phyloP scores from a whole-genome alignment of 1,284 basidiomycete genomes.

The Filobasidium uniguttulatum region DNA sequence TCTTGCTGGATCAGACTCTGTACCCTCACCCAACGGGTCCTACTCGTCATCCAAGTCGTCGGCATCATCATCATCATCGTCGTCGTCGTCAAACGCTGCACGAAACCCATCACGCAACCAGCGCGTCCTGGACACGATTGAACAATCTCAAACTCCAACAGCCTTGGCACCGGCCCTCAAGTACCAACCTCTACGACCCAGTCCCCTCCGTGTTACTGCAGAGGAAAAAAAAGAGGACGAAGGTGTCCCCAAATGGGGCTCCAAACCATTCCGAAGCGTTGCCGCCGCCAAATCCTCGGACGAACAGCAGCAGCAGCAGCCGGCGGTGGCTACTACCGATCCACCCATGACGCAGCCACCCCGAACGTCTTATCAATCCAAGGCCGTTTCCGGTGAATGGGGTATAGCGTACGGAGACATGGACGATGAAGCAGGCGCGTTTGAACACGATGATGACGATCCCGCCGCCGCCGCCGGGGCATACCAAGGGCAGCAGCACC shows the following conservation, averaged over 20 bases:
- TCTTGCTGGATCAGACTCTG: neutral
- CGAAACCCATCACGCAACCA: neutral
- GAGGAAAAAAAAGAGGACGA: slow-evolving; percentile 4
- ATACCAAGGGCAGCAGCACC: no score
- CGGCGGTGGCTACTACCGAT: neutral
- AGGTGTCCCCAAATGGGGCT: slow-evolving; percentile 12
- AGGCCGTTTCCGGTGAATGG: slow-evolving; percentile 22
- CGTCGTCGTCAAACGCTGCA: neutral
- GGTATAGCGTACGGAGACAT: slow-evolving; percentile 20
- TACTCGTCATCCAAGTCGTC: neutral
- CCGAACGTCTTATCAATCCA: neutral
- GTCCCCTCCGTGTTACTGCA: slow-evolving; percentile 20
- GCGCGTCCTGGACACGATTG: neutral
- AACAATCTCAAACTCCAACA: slow-evolving; percentile 6
- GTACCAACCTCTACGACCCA: slow-evolving; percentile 31
- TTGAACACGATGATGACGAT: slow-evolving; percentile 2
- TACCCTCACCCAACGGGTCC: neutral
- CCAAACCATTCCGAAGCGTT: slow-evolving; percentile 12
- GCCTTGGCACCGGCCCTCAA: neutral
- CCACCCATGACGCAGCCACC: neutral
- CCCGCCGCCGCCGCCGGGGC: no score
- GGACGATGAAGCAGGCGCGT: neutral
- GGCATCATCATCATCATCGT: neutral
- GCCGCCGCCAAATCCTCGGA: neutral
- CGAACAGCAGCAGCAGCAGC: neutral